Conservation (phyloP, 345 rosid genomes). For the Heritiera fomes region DNA sequence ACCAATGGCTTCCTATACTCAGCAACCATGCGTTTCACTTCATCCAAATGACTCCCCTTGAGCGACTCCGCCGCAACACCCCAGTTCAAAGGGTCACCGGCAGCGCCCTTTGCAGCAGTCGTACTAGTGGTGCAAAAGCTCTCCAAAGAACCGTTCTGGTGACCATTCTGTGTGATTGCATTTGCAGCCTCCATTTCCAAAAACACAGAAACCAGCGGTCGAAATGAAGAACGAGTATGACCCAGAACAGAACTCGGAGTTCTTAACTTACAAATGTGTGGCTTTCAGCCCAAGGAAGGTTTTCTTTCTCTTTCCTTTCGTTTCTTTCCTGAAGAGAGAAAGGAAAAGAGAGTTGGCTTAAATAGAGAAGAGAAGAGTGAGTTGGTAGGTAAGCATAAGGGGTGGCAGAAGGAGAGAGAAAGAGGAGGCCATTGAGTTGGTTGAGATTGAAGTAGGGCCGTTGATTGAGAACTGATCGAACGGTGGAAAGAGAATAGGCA, state of each 20-base stretch:
- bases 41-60: conserved; percentile 79
- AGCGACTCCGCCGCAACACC: conserved; percentile 61
- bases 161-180: conserved; percentile 10
- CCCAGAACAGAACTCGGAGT: neutral
- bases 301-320: neutral
- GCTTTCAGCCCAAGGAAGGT: neutral
- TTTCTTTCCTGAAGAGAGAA: conserved; percentile 32
- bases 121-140: conserved; percentile 23
- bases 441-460: conserved; percentile 26
- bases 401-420: conserved; percentile 13
- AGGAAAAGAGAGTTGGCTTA: neutral
- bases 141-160: neutral
- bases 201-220: too few relatives aligned
- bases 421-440: conserved; percentile 16
- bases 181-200: conserved; percentile 14
- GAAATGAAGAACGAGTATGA: neutral
- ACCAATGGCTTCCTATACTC: conserved; percentile 66
- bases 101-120: neutral
- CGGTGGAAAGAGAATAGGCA: conserved; percentile 7
- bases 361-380: conserved; percentile 21
- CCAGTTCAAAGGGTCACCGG: conserved; percentile 72
- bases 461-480: conserved; percentile 5
- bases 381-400: conserved; percentile 23
- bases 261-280: neutral
- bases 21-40: conserved; percentile 75